Evolutionary conservation across 2,329 filamentous ascomycete genomes (phyloP), one percentile per base, ranked within the genome.

Genomic region (Plenodomus biglobosus): DNA sequence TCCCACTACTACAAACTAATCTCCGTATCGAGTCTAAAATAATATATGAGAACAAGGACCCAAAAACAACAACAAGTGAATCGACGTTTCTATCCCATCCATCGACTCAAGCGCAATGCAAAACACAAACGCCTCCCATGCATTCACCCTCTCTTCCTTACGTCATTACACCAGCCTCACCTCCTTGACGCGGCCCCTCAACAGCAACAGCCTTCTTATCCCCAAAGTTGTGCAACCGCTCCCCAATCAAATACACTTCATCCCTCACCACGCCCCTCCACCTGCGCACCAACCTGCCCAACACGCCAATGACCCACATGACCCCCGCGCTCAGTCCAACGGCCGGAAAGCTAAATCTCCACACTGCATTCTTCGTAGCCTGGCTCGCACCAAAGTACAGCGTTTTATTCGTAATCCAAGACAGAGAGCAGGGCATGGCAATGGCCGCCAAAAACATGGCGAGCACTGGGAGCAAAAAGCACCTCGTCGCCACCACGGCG

Each of bases 171-270:
- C n/a, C n/a, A n/a, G n/a, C n/a, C n/a, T n/a, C n/a, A n/a, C n/a
- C n/a, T n/a, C n/a, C n/a, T n/a, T n/a, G n/a, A n/a, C n/a, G n/a
- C n/a, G n/a, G n/a, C 11, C 27, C 27, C 27, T 15, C 27, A 32
- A 10, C 22, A 11, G 45, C 22, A 11, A 45, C 48, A 21, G 52
- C 59, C 48, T 53, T 66, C 53, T 50, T 75, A 66, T 87, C 85
- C 2, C 90, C 89, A 73, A 96, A 95, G 71, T 99, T 99, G 75
- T 99, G 95, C 64, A 99, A 74, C 50, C 92, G 78, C 75, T 99
- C 92, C 2, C 94, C 94, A 65, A 97, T 94, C 38, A 99, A 77
- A 70, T 99, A 99, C 0, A 95, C 92, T 73, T 99, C 95, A 70
- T 99, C 95, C 34, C 90, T 80, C 39, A 99, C 90, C 48, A 86